Evolutionary conservation across 352 stramenopile genomes (phyloP).

Genomic region (Pythium rishiriense): DNA sequence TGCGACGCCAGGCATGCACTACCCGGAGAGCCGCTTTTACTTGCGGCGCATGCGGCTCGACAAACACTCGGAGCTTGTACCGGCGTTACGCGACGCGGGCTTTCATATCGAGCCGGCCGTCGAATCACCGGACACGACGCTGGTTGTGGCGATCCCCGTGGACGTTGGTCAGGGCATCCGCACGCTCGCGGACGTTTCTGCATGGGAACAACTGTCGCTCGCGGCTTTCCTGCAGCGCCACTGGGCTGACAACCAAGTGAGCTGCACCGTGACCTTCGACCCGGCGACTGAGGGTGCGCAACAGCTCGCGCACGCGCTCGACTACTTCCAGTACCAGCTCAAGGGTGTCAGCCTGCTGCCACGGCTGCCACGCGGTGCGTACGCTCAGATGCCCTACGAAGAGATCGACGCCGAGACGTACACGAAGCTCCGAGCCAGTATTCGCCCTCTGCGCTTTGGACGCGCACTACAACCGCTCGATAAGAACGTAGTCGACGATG

Average conservation of each 20-base stretch:
- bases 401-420: slow-evolving; percentile 81
- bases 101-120: slow-evolving; percentile 79
- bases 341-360: slow-evolving; percentile 92
- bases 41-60: slow-evolving; percentile 89
- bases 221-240: slow-evolving; percentile 92
- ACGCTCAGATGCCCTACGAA: slow-evolving; percentile 93
- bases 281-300: slow-evolving; percentile 69
- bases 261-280: slow-evolving; percentile 93
- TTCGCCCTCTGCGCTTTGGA: slow-evolving; percentile 49
- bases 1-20: slow-evolving; percentile 93
- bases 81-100: slow-evolving; percentile 63
- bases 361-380: slow-evolving; percentile 73
- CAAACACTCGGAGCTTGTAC: slow-evolving; percentile 78
- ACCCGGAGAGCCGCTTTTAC: slow-evolving; percentile 92
- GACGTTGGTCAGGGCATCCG: slow-evolving; percentile 86
- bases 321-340: slow-evolving; percentile 94
- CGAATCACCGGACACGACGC: slow-evolving; percentile 60
- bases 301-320: slow-evolving; percentile 80
- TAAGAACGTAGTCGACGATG: slow-evolving; percentile 34
- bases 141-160: slow-evolving; percentile 92
- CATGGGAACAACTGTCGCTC: slow-evolving; percentile 93
- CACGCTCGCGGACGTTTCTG: slow-evolving; percentile 81
- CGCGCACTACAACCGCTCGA: slow-evolving; percentile 25
- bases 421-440: slow-evolving; percentile 37
- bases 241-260: slow-evolving; percentile 95